Conservation (phyloP, 2,329 filamentous ascomycete species). For the Neoascochyta sp. region DNA sequence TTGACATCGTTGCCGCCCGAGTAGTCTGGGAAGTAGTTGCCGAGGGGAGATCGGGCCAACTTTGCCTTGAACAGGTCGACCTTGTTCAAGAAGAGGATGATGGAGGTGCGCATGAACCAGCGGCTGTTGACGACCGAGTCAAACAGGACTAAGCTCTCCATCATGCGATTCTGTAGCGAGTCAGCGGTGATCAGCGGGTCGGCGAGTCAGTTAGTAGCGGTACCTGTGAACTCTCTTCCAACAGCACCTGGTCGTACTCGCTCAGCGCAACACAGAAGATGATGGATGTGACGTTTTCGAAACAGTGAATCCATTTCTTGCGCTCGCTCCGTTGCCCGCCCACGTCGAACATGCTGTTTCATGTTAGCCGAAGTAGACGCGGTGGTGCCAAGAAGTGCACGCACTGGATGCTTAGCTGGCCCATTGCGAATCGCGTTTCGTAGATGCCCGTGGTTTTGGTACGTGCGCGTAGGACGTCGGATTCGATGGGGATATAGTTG, state of each 20-base stretch:
- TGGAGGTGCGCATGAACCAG: constrained; percentile 99
- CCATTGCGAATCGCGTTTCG: constrained; percentile 98
- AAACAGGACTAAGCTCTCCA: constrained; percentile 94
- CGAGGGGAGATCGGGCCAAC: constrained; percentile 79
- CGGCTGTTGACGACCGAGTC: constrained; percentile 98
- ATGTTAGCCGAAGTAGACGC: constrained; percentile 24
- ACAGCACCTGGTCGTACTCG: constrained; percentile 94
- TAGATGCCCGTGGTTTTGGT: constrained; percentile 99
- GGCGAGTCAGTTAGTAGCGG: constrained; percentile 24
- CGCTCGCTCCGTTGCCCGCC: constrained; percentile 94
- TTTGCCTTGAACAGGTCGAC: constrained; percentile 98
- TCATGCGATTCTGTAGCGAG: constrained; percentile 83
- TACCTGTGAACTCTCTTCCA: constrained; percentile 97
- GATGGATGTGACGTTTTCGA: constrained; percentile 98
- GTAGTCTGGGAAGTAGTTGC: constrained; percentile 97
- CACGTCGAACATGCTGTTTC: constrained; percentile 92
- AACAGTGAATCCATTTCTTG: constrained; percentile 99
- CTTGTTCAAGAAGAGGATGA: constrained; percentile 98
- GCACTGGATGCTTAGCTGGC: constrained; percentile 96
- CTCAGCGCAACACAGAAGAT: constrained; percentile 98
- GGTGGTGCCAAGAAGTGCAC: constrained; percentile 36
- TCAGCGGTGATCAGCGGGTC: constrained; percentile 21
- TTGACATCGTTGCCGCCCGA: constrained; percentile 97
- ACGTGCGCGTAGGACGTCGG: constrained; percentile 89
- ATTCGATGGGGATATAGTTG: constrained; percentile 88